Evolutionary conservation across 257 asterid genomes (phyloP).

Genomic region (Gentiana straminea): DNA sequence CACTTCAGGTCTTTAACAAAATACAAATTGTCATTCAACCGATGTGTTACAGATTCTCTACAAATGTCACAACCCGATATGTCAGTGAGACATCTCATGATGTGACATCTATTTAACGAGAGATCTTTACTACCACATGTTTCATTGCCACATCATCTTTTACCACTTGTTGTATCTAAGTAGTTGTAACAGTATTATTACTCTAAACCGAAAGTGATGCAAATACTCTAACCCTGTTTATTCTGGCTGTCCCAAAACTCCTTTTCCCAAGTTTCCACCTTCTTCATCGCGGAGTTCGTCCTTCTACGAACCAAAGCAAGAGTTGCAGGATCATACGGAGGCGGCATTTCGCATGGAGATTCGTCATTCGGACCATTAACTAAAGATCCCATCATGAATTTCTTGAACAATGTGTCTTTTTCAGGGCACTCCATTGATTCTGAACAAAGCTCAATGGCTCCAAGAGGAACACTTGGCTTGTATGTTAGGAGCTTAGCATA

Average conservation of each 20-base stretch:
- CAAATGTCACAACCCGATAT: too few species aligned
- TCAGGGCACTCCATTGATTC: conserved; percentile 62
- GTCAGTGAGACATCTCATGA: too few species aligned
- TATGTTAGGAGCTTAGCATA: conserved; percentile 61
- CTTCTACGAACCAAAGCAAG: conserved; percentile 33
- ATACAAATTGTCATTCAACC: too few species aligned
- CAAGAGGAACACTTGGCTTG: conserved; percentile 49
- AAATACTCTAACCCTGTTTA: conserved; percentile 14
- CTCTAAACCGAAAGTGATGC: neutral
- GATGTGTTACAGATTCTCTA: too few species aligned
- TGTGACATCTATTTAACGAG: too few species aligned
- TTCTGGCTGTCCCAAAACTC: conserved; percentile 40
- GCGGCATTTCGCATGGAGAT: conserved; percentile 60
- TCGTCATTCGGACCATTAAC: conserved; percentile 33
- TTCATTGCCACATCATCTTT: too few species aligned
- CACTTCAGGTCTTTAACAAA: too few species aligned
- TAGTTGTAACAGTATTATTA: too few species aligned
- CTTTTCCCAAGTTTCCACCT: conserved; percentile 62
- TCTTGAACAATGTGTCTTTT: conserved; percentile 25
- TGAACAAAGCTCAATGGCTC: conserved; percentile 57
- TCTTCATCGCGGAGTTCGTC: conserved; percentile 28
- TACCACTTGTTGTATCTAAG: too few species aligned
- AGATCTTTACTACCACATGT: too few species aligned
- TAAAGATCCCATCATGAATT: conserved; percentile 58
- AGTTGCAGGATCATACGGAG: conserved; percentile 52